phyloP scores from a whole-genome alignment of 2,329 filamentous ascomycete species.

The Fusarium brachygibbosum region DNA sequence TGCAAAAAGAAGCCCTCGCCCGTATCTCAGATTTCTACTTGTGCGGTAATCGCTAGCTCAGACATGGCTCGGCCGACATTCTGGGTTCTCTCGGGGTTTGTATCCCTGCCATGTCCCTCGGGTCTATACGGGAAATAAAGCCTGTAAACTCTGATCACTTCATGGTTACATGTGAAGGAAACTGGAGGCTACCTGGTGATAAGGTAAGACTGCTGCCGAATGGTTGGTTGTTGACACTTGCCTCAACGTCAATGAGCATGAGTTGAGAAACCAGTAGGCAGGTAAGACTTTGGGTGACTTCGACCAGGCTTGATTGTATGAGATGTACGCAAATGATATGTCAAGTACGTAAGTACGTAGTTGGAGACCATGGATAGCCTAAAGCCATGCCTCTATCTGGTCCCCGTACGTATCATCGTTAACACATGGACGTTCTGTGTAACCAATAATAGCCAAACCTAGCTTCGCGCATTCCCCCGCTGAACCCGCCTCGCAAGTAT shows the following conservation, averaged over 20 bases:
- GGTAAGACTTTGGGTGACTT: neutral
- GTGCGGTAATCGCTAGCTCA: constrained; percentile 15
- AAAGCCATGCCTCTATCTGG: neutral
- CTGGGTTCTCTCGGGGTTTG: constrained; percentile 5
- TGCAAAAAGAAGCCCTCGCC: constrained; percentile 3
- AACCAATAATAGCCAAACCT: constrained; percentile 12
- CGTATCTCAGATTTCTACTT: constrained; percentile 1
- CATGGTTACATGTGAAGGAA: neutral
- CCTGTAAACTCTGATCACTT: neutral
- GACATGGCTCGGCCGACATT: constrained; percentile 12
- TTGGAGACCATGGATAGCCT: constrained; percentile 13
- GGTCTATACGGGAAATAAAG: neutral
- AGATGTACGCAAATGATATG: constrained; percentile 10
- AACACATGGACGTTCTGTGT: constrained; percentile 20
- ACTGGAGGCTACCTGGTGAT: neutral
- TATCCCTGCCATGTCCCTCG: neutral
- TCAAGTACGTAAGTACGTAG: constrained; percentile 1
- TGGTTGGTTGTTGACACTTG: constrained; percentile 11
- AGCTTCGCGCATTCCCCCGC: constrained; percentile 17
- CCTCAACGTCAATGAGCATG: constrained; percentile 1
- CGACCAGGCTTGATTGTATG: neutral
- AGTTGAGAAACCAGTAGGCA: neutral
- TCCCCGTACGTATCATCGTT: constrained; percentile 10
- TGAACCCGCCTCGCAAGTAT: constrained; percentile 6
- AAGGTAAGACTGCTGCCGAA: constrained; percentile 1